Percentiles rank a stretch among this genome's conserved stretches.
phyloP scores from a whole-genome alignment of 1,139 yeast genomes.

The Yamadazyma sp. region DNA sequence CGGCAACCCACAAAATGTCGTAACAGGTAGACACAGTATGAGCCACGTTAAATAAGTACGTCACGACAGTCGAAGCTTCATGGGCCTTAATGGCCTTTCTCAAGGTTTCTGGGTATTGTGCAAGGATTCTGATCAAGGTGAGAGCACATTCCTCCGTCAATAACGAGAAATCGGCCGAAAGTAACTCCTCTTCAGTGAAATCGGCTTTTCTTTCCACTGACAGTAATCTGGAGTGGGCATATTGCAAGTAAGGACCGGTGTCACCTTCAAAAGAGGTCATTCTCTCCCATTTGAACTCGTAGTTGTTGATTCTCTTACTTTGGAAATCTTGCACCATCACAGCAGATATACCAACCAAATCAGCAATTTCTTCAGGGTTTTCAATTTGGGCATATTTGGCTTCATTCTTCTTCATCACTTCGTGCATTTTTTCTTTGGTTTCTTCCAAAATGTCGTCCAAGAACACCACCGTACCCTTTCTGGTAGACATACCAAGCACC shows the following conservation, averaged over 20 bases:
- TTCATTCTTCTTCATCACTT: conserved; percentile 92
- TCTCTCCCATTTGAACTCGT: conserved; percentile 97
- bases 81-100: conserved; percentile 79
- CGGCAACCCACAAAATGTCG: conserved; percentile 96
- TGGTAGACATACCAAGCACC: conserved; percentile 98
- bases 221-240: conserved; percentile 96
- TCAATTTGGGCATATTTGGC: conserved; percentile 90
- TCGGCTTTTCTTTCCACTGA: conserved; percentile 88
- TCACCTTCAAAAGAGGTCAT: conserved; percentile 99
- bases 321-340: conserved; percentile 99
- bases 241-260: conserved; percentile 98
- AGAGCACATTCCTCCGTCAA: conserved; percentile 77
- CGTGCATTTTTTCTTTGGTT: conserved; percentile 94
- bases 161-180: conserved; percentile 65
- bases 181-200: conserved; percentile 46
- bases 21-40: conserved; percentile 95
- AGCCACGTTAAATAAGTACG: conserved; percentile 87
- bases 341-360: conserved; percentile 93
- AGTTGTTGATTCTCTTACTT: conserved; percentile 94
- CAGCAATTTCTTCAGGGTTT: conserved; percentile 94
- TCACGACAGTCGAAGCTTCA: conserved; percentile 94
- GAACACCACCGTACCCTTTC: conserved; percentile 98
- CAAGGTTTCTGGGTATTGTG: conserved; percentile 90
- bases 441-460: conserved; percentile 91
- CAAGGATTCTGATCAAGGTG: conserved; percentile 71